Evolutionary conservation across 2,329 filamentous ascomycete species (phyloP).

Genomic region (Paecilomyces dactylethromorphus): DNA sequence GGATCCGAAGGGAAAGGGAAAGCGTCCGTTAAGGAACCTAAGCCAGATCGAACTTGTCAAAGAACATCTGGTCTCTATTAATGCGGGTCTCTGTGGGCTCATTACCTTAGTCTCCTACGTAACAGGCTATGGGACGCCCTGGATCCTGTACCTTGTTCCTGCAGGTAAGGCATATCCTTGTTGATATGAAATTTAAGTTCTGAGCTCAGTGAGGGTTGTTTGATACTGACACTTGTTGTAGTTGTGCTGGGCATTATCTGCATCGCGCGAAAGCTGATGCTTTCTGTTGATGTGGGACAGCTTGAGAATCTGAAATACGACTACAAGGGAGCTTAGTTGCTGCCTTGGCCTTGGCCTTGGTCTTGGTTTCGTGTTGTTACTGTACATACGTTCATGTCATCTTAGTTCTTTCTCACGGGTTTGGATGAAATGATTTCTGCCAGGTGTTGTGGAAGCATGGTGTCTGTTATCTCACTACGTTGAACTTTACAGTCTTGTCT

Average conservation of each 20-base stretch:
- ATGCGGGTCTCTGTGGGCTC: conserved; percentile 21
- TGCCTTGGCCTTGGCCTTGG: background rate
- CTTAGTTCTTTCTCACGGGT: background rate
- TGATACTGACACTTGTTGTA: conserved; percentile 8
- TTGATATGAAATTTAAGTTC: background rate
- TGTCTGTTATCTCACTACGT: too few relatives aligned
- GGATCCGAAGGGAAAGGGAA: conserved; percentile 24
- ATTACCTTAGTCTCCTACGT: conserved; percentile 22
- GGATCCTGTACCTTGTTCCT: conserved; percentile 29
- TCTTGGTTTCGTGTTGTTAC: background rate
- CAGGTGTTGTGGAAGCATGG: too few relatives aligned
- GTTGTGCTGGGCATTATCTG: conserved; percentile 25
- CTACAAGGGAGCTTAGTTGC: conserved; percentile 33
- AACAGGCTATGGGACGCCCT: conserved; percentile 9
- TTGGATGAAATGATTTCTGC: too few relatives aligned
- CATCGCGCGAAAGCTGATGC: conserved; percentile 27
- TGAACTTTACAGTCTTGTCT: too few relatives aligned
- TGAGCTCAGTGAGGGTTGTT: background rate
- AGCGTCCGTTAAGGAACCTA: conserved; percentile 17
- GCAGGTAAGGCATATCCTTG: conserved; percentile 23
- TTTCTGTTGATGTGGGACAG: conserved; percentile 30
- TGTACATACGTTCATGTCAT: background rate
- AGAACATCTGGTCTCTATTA: conserved; percentile 18
- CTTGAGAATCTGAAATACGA: conserved; percentile 34
- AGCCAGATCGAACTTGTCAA: conserved; percentile 13